Evolutionary conservation across 352 stramenopile genomes (phyloP), one percentile per base, ranked within the genome.

Genomic region (Thraustotheca clavata): DNA sequence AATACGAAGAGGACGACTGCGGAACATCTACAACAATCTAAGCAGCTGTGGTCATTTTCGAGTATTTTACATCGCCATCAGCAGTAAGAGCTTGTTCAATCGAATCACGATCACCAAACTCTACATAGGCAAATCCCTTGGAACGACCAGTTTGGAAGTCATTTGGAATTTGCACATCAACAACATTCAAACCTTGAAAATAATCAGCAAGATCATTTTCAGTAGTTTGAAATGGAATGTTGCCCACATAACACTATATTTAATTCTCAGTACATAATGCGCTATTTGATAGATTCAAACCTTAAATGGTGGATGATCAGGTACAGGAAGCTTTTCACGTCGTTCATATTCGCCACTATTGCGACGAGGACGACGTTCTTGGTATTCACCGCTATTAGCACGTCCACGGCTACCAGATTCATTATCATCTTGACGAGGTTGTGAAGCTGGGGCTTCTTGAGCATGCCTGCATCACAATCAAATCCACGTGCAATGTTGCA

Each of bases 61-160:
- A n/a, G n/a, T n/a, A 39, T n/a, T 52, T 33, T 46, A 76, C 71
- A 60, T 70, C 20, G 57, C 75, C 75, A 31, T 95, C 83, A 18
- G 88, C 61, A 60, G 80, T 63, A 27, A 95, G 73, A 9, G 86
- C 83, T 40, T 73, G 47, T 24, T 89, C 71, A 4, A 94, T 80
- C 40, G 73, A 67, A 31, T 94, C 78, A 46, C 79, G 85, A 31
- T 79, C 71, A 11, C 63, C 63, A 59, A 94, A 94, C 68, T 94
- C 84, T 7, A 95, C 81, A 71, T 93, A 95, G 16, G 84, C 86
- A 67, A 90, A 89, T 43, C 86, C 86, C 71, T 89, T 90, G 20
- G 80, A 75, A 16, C 80, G 79, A 63, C 88, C 74, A n/a, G 67
- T 68, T 20, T 86, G 72, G 27, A 63, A 72, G 60, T 95, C 83